Evolutionary conservation across 2,329 filamentous ascomycete genomes (phyloP), one percentile per base, ranked within the genome.

Genomic region (Stagonosporopsis vannaccii): DNA sequence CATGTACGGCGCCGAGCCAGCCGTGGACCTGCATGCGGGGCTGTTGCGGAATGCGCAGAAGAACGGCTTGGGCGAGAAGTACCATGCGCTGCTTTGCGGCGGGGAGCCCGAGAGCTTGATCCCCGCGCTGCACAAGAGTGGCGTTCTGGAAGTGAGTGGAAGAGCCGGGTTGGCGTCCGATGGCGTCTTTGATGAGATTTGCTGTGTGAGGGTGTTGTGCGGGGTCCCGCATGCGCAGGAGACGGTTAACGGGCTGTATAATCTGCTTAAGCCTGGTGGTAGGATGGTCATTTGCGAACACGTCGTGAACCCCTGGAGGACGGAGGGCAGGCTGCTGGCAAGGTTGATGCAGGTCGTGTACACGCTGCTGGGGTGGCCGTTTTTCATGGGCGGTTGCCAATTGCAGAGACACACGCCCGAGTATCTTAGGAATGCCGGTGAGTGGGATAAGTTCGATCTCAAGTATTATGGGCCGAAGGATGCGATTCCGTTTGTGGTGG

Each of bases 1-100:
- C 13, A 78, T 85, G 39, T 86, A 85, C 59, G 84, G 82, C 40
- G 78, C 82, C 1, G 84, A 86, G 63, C 84, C 84, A 0, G 81
- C 80, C 36, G 54, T 65, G 4, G 75, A 77, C 0, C 72, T 86
- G 1, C 84, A 85, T 55, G 59, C 63, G 0, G 72, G 77, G 2
- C 71, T 86, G 4, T 65, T 75, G 19, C 59, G 62, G 4, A 78
- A 77, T n/a, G 77, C 80, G 4, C 56, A 69, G 3, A 68, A 75
- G 13, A 66, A 73, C 9, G 80, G 80, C 0, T 70, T 85, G 1
- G 68, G 66, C 0, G 77, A 70, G 1, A 82, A 80, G 45, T 86
- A 85, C 61, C 77, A 78, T 44, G 77, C 84, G 20, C 61, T 86
- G 12, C 68, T 75, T 1, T 80, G 78, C 39, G 79, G 81, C 2